These are phyloP conservation scores for Tranzscheliella williamsii DNA, from an alignment of 1,284 basidiomycete genomes.

Conservation along the genomic window DNA sequence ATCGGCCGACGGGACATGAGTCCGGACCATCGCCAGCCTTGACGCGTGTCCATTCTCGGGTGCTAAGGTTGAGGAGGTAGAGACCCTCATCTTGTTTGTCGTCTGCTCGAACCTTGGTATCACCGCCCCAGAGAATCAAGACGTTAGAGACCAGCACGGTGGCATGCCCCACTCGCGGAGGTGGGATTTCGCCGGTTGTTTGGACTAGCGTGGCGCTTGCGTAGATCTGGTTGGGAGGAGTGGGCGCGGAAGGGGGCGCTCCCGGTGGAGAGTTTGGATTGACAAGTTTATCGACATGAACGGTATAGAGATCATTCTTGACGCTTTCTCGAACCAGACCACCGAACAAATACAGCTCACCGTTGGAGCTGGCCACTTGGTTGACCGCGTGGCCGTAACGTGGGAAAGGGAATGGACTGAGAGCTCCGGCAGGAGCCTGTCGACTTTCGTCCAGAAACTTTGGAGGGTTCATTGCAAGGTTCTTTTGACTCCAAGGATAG, in stretches of 20 bases:
- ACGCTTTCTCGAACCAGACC: constrained; percentile 90
- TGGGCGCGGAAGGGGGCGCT: constrained; percentile 3
- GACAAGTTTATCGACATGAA: constrained; percentile 62
- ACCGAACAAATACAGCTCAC: constrained; percentile 95
- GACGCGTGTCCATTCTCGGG: constrained; percentile 91
- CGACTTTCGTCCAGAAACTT: constrained; percentile 57
- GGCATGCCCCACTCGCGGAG: constrained; percentile 90
- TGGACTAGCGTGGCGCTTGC: constrained; percentile 64
- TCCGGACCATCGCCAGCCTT: constrained; percentile 50
- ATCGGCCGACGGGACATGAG: constrained; percentile 78
- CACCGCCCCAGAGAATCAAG: constrained; percentile 96
- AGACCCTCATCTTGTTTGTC: constrained; percentile 90
- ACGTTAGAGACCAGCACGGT: constrained; percentile 94
- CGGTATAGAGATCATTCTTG: constrained; percentile 84
- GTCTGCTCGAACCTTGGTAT: constrained; percentile 74
- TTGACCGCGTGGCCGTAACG: constrained; percentile 97
- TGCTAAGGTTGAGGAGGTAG: constrained; percentile 86
- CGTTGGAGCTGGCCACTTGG: constrained; percentile 71
- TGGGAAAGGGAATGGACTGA: constrained; percentile 75
- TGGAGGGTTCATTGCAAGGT: constrained; percentile 56
- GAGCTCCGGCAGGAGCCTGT: constrained; percentile 55
- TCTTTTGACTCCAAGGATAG: constrained; percentile 59
- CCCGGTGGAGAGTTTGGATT: constrained; percentile 67
- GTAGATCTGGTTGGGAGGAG: constrained; percentile 62
- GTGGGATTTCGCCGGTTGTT: constrained; percentile 86